phyloP scores from a whole-genome alignment of 371 early-diverging fungal genomes.

The Rhizopus arrhizus region DNA sequence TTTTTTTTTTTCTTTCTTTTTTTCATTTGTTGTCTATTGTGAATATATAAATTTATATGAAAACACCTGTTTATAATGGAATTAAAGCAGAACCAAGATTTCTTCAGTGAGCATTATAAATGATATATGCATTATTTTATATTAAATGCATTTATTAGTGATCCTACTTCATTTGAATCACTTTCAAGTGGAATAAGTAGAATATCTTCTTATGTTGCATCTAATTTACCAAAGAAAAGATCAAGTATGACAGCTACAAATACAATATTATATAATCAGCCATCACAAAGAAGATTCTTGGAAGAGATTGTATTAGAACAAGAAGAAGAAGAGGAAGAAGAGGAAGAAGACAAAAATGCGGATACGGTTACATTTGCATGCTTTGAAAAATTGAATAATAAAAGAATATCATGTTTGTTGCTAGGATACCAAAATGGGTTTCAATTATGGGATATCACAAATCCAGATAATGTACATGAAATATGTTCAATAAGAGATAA shows the following conservation, averaged over 20 bases:
- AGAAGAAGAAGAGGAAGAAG: constrained; percentile 16
- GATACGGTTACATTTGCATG: constrained; percentile 39
- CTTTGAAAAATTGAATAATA: constrained; percentile 34
- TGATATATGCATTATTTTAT: not conserved
- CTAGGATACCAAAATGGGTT: constrained; percentile 81
- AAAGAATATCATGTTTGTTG: constrained; percentile 50
- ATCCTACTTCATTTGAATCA: constrained; percentile 64
- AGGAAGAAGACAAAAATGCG: constrained; percentile 23
- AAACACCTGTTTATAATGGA: constrained; percentile 36
- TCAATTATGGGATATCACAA: constrained; percentile 80
- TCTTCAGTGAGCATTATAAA: constrained; percentile 31
- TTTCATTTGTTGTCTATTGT: constrained; percentile 1
- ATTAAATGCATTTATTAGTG: constrained; percentile 31
- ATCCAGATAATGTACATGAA: constrained; percentile 73
- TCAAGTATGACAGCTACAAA: constrained; percentile 36
- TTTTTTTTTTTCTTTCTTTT: not conserved
- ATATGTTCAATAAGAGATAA: constrained; percentile 65
- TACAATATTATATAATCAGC: constrained; percentile 23
- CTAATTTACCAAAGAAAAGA: constrained; percentile 47
- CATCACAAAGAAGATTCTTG: no score
- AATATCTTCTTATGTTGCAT: constrained; percentile 61
- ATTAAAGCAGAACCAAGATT: constrained; percentile 56
- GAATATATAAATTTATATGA: constrained; percentile 9
- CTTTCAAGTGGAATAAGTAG: constrained; percentile 61
- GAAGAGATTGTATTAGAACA: no score